A percentile compares a stretch with the other conserved stretches of the same genome.
phyloP scores from a whole-genome alignment of 257 asterid genomes.

The Perilla frutescens region DNA sequence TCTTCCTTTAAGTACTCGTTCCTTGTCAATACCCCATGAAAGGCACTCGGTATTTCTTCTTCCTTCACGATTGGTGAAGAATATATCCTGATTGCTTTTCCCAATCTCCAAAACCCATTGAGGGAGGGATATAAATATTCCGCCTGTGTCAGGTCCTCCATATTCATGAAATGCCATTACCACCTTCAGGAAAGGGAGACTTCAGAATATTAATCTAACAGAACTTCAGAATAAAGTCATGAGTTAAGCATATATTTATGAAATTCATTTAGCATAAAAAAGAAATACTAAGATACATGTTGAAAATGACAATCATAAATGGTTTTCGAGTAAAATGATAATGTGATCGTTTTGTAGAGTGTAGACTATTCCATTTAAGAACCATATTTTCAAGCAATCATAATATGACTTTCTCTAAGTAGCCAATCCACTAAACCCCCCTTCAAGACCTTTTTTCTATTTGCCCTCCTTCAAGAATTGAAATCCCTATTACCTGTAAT shows the following conservation, averaged over 20 bases:
- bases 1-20: conserved; percentile 75
- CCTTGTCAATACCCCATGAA: conserved; percentile 81
- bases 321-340: conserved; percentile 5
- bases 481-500: conserved; percentile 57
- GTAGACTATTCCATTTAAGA: conserved; percentile 18
- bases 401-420: neutral
- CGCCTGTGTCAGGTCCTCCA: conserved; percentile 68
- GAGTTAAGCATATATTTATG: neutral
- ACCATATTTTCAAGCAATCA: conserved; percentile 1
- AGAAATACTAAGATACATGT: conserved; percentile 7
- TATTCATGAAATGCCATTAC: conserved; percentile 77
- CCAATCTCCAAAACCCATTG: conserved; percentile 86
- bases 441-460: too few relatives aligned
- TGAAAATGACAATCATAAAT: conserved; percentile 5
- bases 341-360: neutral
- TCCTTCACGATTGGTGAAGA: conserved; percentile 82
- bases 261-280: neutral
- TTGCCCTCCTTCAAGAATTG: neutral
- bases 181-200: conserved; percentile 50
- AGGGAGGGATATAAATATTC: conserved; percentile 67
- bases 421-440: conserved; percentile 6
- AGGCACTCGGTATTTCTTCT: conserved; percentile 81
- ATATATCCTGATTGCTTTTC: conserved; percentile 72
- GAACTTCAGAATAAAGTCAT: conserved; percentile 8
- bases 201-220: conserved; percentile 25